Evolutionary conservation across 1,284 basidiomycete species (phyloP), one percentile per base, ranked within the genome.

Genomic region (Wallemia mellicola): DNA sequence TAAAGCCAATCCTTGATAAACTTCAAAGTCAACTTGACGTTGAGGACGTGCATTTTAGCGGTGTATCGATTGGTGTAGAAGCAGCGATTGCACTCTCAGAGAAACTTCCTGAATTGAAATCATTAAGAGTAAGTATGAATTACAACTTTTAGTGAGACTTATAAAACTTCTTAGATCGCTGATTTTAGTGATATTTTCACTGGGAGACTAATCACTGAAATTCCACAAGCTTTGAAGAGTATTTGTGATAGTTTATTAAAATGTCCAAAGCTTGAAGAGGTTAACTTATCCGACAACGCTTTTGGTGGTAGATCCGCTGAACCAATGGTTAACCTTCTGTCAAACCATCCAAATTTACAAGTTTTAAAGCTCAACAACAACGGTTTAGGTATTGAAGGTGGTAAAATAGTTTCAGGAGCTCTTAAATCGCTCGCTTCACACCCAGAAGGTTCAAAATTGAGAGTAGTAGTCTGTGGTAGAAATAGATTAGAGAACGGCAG

Each of bases 181-280:
- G 83, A 96, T 73, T 85, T 96, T 65, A 85, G 88, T 57, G 94
- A 96, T 73, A 92, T 98, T 72, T 98, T 98, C 73, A 96, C 92
- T 11, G 87, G 91, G 58, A 83, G 94, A 62, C 77, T 95, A 64
- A 96, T 96, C 73, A 77, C 80, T 62, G 92, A 98, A 72, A 96
- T 98, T 68, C 94, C 94, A 2, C 78, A 75, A 64, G 86, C 92
- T 1, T 79, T 98, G 55, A 77, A 80, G 33, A 83, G 86, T 28
- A 79, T 98, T 65, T 95, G 89, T 70, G 78, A 87, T 66, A 80
- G 87, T 17, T 78, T 98, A 61, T 80, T 80, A 63, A 75, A 80
- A 65, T 84, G 86, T 68, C 76, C 79, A 5, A 78, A 80, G 9
- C 81, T 98, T 28, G 75, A 84, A 59, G 86, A 89, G 72, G 77